Evolutionary conservation across 208 protist species (phyloP).

Genomic region (Trypanosoma vivax): DNA sequence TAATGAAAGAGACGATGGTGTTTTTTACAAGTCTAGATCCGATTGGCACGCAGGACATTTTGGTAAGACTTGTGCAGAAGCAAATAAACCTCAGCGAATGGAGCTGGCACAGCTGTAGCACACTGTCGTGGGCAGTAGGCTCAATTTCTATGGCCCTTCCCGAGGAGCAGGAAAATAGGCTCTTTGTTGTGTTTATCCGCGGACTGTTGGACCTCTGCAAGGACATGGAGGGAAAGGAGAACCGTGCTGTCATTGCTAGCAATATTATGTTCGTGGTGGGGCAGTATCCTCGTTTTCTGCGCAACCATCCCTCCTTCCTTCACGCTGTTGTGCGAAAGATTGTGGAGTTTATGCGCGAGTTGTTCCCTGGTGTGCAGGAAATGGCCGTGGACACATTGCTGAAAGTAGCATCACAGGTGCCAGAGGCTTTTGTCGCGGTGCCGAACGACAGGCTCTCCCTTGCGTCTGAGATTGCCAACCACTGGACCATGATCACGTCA

Average conservation of each 20-base stretch:
- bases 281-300: constrained; percentile 98
- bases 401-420: constrained; percentile 96
- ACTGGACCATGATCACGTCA: constrained; percentile 84
- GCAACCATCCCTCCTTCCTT: constrained; percentile 96
- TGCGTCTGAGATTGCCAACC: constrained; percentile 89
- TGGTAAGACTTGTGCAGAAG: constrained; percentile 81
- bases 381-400: constrained; percentile 99
- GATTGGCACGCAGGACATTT: constrained; percentile 94
- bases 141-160: constrained; percentile 95
- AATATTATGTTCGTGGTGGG: constrained; percentile 99
- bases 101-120: constrained; percentile 96
- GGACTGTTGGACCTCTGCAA: constrained; percentile 97
- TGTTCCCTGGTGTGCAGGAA: constrained; percentile 98
- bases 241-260: constrained; percentile 98
- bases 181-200: constrained; percentile 97
- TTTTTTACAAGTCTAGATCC: constrained; percentile 96
- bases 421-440: constrained; percentile 77
- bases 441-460: constrained; percentile 41
- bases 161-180: constrained; percentile 95
- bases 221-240: constrained; percentile 92
- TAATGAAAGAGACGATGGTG: constrained; percentile 96
- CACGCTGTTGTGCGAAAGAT: constrained; percentile 98
- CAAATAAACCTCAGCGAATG: constrained; percentile 91
- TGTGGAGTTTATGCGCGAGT: constrained; percentile 99
- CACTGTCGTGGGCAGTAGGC: constrained; percentile 99